Evolutionary conservation across 169 alveolate species (phyloP), one percentile per base, ranked within the genome.

Genomic region (Cryptosporidium sp.): DNA sequence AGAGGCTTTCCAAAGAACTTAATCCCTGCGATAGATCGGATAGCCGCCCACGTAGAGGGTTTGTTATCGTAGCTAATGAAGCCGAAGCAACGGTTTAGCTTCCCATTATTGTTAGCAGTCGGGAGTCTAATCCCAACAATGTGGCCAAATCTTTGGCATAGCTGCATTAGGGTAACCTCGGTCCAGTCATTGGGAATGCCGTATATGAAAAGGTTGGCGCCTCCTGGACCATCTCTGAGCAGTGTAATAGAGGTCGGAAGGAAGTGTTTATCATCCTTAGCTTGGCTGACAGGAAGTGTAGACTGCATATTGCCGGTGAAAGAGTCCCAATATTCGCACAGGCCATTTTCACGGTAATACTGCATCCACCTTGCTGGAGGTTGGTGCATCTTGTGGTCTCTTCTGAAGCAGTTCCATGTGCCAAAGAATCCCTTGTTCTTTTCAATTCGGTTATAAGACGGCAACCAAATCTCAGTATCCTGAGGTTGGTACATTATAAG

Each of bases 81-180:
- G 62, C 94, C 94, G 58, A 92, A 92, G 68, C 94, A 92, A 51
- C 94, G 73, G 84, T 92, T 92, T 31, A 91, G 92, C 86, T 85
- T 92, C 10, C 91, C 93, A 65, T 92, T 87, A 9, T 92, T 91
- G 16, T 87, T 92, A 18, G 92, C 92, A 31, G 87, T 58, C 2
- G 96, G 96, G 23, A 93, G 91, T 23, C 96, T 69, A 31, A 93
- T 85, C 3, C 96, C 96, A 31, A 92, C 94, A 69, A 92, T 92
- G 26, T 92, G 94, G 8, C 94, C 94, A 61, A 91, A 92, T 74
- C 85, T 92, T 51, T 92, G 92, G 55, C 92, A 92, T n/a, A 92
- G 74, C 55, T 92, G 94, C 70, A 92, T 92, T 16, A 92, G 61
- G 43, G 92, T 92, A 31, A 92, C 84, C 59, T 92, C 94, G 18